A percentile compares a stretch with the other conserved stretches of the same genome.
Evolutionary conservation across 2,329 filamentous ascomycete species (phyloP).

Genomic region (Cordyceps tenuipes): DNA sequence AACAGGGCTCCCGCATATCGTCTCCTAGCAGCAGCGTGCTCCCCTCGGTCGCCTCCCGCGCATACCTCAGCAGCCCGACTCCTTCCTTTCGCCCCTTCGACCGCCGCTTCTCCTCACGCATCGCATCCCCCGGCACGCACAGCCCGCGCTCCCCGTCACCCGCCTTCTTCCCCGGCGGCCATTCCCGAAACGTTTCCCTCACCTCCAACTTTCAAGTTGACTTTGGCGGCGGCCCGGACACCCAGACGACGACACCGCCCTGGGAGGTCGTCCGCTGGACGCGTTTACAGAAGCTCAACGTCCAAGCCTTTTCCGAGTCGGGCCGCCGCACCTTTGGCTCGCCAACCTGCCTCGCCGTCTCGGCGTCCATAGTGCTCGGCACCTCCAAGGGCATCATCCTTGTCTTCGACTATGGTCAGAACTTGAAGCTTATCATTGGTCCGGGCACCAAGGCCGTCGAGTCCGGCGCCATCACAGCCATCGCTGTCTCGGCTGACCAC

Average conservation of each 20-base stretch:
- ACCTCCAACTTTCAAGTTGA: constrained; percentile 59
- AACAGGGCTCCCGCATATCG: constrained; percentile 52
- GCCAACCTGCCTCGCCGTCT: constrained; percentile 82
- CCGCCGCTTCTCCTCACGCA: constrained; percentile 81
- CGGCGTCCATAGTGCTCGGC: constrained; percentile 79
- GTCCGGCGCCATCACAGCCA: constrained; percentile 75
- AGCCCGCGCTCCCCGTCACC: constrained; percentile 69
- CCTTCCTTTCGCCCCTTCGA: constrained; percentile 90
- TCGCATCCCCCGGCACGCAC: constrained; percentile 45
- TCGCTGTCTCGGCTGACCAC: constrained; percentile 90
- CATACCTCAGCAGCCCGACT: constrained; percentile 59
- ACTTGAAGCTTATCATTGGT: constrained; percentile 86
- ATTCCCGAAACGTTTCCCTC: constrained; percentile 74
- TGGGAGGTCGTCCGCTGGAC: constrained; percentile 99
- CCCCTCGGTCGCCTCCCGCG: constrained; percentile 58
- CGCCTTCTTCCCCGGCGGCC: constrained; percentile 57
- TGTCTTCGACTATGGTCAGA: constrained; percentile 96
- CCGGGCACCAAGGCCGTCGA: constrained; percentile 91
- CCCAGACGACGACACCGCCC: constrained; percentile 66
- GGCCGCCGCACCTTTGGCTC: constrained; percentile 88
- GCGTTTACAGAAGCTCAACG: constrained; percentile 79
- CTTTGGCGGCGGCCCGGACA: constrained; percentile 39
- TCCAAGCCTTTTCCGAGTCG: constrained; percentile 83
- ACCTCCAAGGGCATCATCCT: constrained; percentile 92
- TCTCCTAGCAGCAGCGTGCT: constrained; percentile 69